These are phyloP conservation scores for Vinca minor DNA, from an alignment of 257 asterid species.

Conservation along the genomic window DNA sequence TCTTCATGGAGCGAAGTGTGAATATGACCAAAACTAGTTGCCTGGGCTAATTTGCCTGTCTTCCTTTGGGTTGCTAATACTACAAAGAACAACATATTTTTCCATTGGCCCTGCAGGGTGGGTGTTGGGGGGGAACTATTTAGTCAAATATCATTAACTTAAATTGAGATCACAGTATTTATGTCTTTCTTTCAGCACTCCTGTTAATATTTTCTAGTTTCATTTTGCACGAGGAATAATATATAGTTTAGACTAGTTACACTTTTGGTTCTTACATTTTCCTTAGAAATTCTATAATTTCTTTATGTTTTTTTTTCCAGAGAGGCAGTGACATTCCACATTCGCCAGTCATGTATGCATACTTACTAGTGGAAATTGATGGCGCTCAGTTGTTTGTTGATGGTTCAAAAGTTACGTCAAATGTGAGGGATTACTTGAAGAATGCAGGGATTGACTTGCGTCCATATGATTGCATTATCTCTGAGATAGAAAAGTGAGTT, in stretches of 20 bases:
- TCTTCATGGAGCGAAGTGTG: neutral
- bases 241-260: constrained; percentile 1
- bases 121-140: too few relatives aligned
- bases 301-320: constrained; percentile 34
- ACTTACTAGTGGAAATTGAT: constrained; percentile 75
- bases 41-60: neutral
- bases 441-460: constrained; percentile 69
- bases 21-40: neutral
- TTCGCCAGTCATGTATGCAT: constrained; percentile 94
- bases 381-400: constrained; percentile 71
- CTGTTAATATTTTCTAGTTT: neutral
- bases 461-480: constrained; percentile 75
- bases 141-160: neutral
- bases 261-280: constrained; percentile 13
- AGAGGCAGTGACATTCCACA: constrained; percentile 83
- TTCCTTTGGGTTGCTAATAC: neutral
- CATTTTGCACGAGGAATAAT: neutral
- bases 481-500: constrained; percentile 71
- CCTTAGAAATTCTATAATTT: constrained; percentile 4
- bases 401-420: constrained; percentile 60
- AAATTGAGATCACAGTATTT: neutral
- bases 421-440: constrained; percentile 67
- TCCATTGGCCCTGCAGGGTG: too few relatives aligned
- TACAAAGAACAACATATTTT: neutral
- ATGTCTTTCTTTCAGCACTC: neutral